phyloP scores from a whole-genome alignment of 2,329 filamentous ascomycete species.

The Verticillium zaregamsianum region DNA sequence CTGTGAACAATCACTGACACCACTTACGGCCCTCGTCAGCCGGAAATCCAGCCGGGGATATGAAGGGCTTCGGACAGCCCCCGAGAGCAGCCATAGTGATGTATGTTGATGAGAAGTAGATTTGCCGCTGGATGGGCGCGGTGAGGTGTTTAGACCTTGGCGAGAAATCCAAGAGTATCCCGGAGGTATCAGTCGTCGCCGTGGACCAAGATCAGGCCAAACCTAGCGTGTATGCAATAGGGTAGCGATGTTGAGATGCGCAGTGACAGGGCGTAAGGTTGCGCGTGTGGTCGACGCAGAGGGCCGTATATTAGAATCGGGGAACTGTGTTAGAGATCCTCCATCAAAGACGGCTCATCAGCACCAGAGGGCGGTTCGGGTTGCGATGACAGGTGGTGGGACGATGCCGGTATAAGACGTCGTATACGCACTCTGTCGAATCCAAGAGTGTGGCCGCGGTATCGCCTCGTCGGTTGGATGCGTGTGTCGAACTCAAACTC shows the following conservation, averaged over 20 bases:
- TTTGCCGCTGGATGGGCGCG: not conserved
- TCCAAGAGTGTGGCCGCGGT: not conserved
- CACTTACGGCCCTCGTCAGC: slow-evolving; percentile 62
- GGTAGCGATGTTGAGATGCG: not conserved
- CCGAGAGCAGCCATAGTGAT: not conserved
- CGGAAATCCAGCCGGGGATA: slow-evolving; percentile 58
- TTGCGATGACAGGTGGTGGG: not conserved
- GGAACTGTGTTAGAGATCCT: not conserved
- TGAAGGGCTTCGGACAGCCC: slow-evolving; percentile 64
- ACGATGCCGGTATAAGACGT: not conserved
- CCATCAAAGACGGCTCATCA: not conserved
- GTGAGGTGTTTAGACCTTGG: not conserved
- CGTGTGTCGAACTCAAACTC: not conserved
- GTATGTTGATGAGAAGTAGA: not conserved
- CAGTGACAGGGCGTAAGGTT: not conserved
- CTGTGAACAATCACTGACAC: not conserved
- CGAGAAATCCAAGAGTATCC: not conserved
- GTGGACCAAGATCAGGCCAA: not conserved
- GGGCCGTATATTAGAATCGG: not conserved
- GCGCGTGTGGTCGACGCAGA: not conserved
- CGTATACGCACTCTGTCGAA: not conserved
- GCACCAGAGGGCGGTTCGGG: not conserved
- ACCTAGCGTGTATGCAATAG: not conserved
- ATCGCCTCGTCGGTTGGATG: not conserved
- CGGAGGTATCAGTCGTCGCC: not conserved